Evolutionary conservation across 1,284 basidiomycete species (phyloP), one percentile per base, ranked within the genome.

Genomic region (Melampsora larici-populina): DNA sequence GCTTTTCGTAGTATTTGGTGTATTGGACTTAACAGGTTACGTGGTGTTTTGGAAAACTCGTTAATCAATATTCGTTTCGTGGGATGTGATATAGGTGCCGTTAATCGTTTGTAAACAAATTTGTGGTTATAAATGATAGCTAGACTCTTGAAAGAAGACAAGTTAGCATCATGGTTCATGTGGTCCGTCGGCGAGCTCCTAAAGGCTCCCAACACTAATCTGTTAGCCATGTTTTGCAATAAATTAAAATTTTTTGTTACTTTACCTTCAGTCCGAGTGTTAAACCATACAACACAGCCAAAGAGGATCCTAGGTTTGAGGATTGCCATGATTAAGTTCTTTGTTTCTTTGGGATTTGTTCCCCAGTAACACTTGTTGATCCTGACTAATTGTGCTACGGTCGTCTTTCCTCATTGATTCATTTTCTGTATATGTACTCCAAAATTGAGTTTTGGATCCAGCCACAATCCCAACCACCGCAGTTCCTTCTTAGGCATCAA

Each of bases 221-320:
- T 18, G 13, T 55, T 55, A 3, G 51, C 51, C 17, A 6, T 15
- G 51, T 55, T 55, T 55, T 55, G 51, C 2, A 55, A 13, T 3
- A 55, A 6, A 13, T 55, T 55, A 24, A 55, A 24, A 55, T 5
- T 55, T 15, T 55, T 55, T 15, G 17, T 3, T 3, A 55, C 51
- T 15, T 24, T 18, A 24, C 17, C 51, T 24, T 24, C 51, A 3
- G 51, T 55, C 17, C 24, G 18, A 5, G 9, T 7, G 18, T 58
- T 64, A 33, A 48, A 75, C 72, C 72, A 75, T 0, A 75, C 51
- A 17, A 43, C 65, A 18, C 21, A 51, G 24, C 73, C 73, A 60
- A 67, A 76, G 0, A 60, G 46, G 40, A 69, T 36, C 26, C 66
- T 60, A 1, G 73, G 51, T 21, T 36, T 43, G 3, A 76, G 13